These are phyloP conservation scores for Tilletiaria anomala DNA, from an alignment of 1,284 basidiomycete genomes.

Conservation along the genomic window DNA sequence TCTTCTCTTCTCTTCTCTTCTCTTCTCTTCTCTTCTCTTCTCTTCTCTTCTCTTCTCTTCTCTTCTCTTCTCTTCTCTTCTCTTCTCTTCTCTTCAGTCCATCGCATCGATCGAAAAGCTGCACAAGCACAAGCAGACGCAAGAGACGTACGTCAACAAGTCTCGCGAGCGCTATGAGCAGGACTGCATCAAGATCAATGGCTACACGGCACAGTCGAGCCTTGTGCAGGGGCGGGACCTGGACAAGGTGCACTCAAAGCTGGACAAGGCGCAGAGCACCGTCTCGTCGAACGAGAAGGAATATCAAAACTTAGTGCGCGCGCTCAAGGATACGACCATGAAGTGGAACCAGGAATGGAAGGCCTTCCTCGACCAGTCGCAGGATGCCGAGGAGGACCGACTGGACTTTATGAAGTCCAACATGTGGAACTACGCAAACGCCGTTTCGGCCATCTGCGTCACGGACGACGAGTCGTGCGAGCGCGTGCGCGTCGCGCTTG, in stretches of 20 bases:
- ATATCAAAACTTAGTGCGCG: constrained; percentile 70
- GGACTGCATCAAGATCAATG: constrained; percentile 87
- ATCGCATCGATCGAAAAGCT: constrained; percentile 23
- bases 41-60: not conserved
- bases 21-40: not conserved
- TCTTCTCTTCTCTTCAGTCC: no score
- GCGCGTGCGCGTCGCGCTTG: constrained; percentile 31
- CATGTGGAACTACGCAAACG: constrained; percentile 90
- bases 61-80: not conserved
- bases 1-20: not conserved
- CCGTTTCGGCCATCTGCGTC: constrained; percentile 86
- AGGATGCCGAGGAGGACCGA: constrained; percentile 88
- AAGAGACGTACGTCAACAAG: constrained; percentile 38
- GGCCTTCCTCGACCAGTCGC: constrained; percentile 50
- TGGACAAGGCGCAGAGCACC: constrained; percentile 76
- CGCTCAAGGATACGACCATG: constrained; percentile 60
- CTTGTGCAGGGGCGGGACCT: constrained; percentile 85
- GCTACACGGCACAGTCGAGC: constrained; percentile 81
- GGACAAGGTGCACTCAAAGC: constrained; percentile 73
- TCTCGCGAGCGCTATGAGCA: constrained; percentile 86
- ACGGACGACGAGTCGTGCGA: constrained; percentile 62
- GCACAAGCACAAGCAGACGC: constrained; percentile 36
- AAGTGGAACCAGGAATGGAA: constrained; percentile 95
- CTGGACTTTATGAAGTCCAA: constrained; percentile 87
- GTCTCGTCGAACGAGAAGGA: constrained; percentile 64